Evolutionary conservation across 805 yeast species (phyloP).

Genomic region (Barnettozyma sp.): DNA sequence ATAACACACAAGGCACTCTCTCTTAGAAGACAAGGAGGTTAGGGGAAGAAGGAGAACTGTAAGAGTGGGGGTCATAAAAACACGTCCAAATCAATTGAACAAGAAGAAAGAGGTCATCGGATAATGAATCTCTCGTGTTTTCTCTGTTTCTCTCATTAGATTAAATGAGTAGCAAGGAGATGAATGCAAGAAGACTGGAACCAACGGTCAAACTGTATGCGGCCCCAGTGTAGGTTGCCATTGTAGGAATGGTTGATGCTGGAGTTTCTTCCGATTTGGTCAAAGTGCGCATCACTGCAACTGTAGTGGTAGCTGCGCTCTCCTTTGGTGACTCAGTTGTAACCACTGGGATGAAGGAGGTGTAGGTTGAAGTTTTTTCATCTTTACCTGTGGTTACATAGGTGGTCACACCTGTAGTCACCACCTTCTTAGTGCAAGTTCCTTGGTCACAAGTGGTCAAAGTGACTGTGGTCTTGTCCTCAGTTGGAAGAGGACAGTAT

Average conservation of each 20-base stretch:
- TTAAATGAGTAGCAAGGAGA: slow-evolving; percentile 5
- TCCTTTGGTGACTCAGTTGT: not conserved
- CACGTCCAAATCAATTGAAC: too few species aligned
- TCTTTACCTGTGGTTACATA: not conserved
- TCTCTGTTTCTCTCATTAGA: too few species aligned
- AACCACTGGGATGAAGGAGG: not conserved
- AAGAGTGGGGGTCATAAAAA: too few species aligned
- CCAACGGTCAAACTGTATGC: slow-evolving; percentile 4
- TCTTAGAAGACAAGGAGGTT: too few species aligned
- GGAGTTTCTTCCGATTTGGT: too few species aligned
- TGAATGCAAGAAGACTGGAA: slow-evolving; percentile 3
- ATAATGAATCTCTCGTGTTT: too few species aligned
- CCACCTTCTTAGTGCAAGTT: not conserved
- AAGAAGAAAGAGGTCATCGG: too few species aligned
- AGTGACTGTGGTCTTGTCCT: not conserved
- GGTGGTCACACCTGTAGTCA: slow-evolving; percentile 3
- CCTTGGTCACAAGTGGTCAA: not conserved
- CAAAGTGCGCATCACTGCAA: too few species aligned
- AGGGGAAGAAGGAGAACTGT: too few species aligned
- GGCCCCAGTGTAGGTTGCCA: not conserved
- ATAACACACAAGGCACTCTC: too few species aligned
- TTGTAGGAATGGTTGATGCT: slow-evolving; percentile 1
- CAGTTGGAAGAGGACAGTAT: not conserved
- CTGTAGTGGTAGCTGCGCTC: too few species aligned
- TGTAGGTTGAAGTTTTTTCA: not conserved